Conservation (phyloP, 306 rosid genomes). For the Fragaria vesca region DNA sequence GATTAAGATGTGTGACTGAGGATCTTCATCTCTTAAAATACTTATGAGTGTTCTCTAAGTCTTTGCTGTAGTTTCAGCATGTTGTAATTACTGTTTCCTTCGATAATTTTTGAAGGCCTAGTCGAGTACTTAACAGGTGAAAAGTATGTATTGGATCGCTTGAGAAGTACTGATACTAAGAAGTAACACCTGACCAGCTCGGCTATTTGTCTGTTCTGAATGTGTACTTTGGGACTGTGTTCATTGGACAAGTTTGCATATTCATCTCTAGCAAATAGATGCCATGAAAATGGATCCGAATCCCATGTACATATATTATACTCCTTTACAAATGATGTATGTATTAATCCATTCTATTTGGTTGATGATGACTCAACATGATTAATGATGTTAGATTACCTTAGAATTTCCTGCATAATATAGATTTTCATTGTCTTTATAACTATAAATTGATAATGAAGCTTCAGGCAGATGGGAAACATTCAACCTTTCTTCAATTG, state of each 20-base stretch:
- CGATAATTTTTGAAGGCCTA: slow-evolving; percentile 48
- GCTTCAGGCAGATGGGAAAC: not conserved
- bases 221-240: not conserved
- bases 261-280: not conserved
- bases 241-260: too few relatives aligned
- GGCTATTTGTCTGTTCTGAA: not conserved
- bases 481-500: slow-evolving; percentile 16
- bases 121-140: slow-evolving; percentile 67
- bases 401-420: not conserved
- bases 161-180: slow-evolving; percentile 40
- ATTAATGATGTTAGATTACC: not conserved
- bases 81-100: not conserved
- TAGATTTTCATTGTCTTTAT: not conserved
- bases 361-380: not conserved
- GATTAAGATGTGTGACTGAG: not conserved
- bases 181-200: slow-evolving; percentile 18
- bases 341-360: not conserved
- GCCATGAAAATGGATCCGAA: not conserved
- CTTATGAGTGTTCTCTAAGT: not conserved
- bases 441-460: not conserved
- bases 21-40: not conserved
- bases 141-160: slow-evolving; percentile 56
- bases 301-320: not conserved
- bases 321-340: not conserved
- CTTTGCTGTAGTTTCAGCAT: not conserved